Base-by-base conservation (phyloP, 2,329 filamentous ascomycete species). In the Ceratocystis variospora region DNA sequence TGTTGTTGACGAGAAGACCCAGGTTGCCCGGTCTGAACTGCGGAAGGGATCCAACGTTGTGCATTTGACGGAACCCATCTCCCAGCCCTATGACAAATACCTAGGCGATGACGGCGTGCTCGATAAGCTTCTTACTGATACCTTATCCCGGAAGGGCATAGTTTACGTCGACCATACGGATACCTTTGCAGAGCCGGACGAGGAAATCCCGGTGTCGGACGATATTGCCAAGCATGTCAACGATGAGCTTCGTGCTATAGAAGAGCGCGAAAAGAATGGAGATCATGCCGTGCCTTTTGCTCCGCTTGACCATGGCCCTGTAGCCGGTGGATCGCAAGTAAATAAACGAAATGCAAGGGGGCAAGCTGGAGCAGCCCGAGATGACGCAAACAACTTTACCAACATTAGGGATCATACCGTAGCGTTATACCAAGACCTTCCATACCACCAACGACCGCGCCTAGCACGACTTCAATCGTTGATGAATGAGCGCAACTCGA, bases 1-100 rank as follows among this genome's bases (percentile, higher is more conserved):
- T 15, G 88, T 96, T 1, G 87, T 96, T 3, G 92, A 96, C 75
- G 86, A 90, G 73, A 90, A 88, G 75, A 90, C 89, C 62, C 85
- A 87, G 0, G 75, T 85, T n/a, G 84, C 87, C 6, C 83, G 80
- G 73, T 85, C 88, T 0, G 79, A 80, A 22, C 83, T 81, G 63
- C 78, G 79, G 1, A 72, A 74, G 1, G 66, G 66, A 19, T 45
- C 46, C 12, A 63, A 61, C 10, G 61, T 68, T 44, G 59, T 63
- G n/a, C 59, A 66, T 33, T 46, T 67, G 2, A 28, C 45, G 7
- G 5, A 45, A 6, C n/a, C 55, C 12, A 37, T 55, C 17, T 48
- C 8, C 5, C 57, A 46, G 57, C 46, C 63, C 19, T 66, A 50
- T 50, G 44, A 65, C 5, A n/a, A 65, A 25, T 68, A 66, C 33